Percentiles rank a stretch among this genome's conserved stretches.
Conservation (phyloP, 257 asterid genomes). For the Ocimum tenuiflorum region DNA sequence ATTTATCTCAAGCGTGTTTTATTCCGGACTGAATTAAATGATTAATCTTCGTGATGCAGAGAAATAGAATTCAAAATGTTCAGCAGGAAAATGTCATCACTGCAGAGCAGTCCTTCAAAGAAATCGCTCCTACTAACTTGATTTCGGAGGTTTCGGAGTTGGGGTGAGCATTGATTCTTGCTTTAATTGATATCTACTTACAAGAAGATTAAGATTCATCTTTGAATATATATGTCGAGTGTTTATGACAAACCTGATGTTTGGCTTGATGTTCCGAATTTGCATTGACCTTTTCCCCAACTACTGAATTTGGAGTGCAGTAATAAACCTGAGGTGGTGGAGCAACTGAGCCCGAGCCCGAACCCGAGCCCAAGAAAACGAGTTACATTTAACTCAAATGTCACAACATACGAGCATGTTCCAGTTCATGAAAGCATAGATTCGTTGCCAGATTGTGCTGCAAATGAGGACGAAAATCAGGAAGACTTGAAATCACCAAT, state of each 20-base stretch:
- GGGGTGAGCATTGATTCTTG: constrained; percentile 36
- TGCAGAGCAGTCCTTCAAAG: constrained; percentile 39
- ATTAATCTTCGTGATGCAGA: constrained; percentile 34
- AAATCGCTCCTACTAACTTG: constrained; percentile 27
- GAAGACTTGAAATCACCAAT: constrained; percentile 21
- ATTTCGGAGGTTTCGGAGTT: constrained; percentile 41
- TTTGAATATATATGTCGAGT: background rate
- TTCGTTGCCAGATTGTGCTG: constrained; percentile 38
- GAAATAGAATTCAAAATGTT: constrained; percentile 38
- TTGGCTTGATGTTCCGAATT: background rate
- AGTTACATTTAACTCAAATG: constrained; percentile 76
- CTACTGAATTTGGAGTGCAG: constrained; percentile 31
- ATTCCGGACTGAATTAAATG: constrained; percentile 14
- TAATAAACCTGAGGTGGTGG: constrained; percentile 46
- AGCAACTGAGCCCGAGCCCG: constrained; percentile 40
- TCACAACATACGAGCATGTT: constrained; percentile 64
- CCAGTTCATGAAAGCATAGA: constrained; percentile 47
- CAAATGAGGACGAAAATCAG: constrained; percentile 25
- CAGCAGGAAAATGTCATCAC: constrained; percentile 26
- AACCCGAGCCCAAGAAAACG: constrained; percentile 51
- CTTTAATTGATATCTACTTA: background rate
- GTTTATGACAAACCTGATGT: background rate
- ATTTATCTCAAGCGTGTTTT: too few species aligned
- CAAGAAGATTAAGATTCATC: background rate
- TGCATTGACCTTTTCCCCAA: background rate